Conservation (phyloP, 208 protist genomes). For the Crithidia sp. region DNA sequence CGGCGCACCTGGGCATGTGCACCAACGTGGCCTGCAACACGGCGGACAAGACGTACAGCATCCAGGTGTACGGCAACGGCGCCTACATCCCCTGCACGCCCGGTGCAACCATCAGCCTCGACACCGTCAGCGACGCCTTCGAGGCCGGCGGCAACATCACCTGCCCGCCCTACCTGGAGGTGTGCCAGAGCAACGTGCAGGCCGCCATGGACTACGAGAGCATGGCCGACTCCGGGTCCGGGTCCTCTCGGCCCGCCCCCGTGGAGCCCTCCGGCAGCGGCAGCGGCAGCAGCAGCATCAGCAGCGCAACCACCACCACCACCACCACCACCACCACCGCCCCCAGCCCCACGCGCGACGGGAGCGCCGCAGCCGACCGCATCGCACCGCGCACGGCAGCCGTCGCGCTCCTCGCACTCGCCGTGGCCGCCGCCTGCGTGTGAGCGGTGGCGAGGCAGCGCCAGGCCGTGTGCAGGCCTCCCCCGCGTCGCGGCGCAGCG, state of each 20-base stretch:
- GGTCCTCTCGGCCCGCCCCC: too few relatives aligned
- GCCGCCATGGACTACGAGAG: conserved; percentile 7
- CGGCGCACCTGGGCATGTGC: not conserved
- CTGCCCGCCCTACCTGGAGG: conserved; percentile 16
- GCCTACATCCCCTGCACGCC: not conserved
- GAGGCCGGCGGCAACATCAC: conserved; percentile 11
- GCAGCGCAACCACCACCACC: too few relatives aligned
- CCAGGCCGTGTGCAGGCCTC: too few relatives aligned
- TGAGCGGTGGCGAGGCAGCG: too few relatives aligned
- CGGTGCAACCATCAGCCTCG: not conserved
- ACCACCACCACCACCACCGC: too few relatives aligned
- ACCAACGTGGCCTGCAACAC: conserved; percentile 6
- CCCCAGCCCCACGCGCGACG: too few relatives aligned
- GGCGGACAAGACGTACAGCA: not conserved
- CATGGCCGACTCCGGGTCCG: too few relatives aligned
- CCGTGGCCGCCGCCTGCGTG: not conserved
- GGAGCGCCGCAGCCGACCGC: not conserved
- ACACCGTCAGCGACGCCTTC: conserved; percentile 5
- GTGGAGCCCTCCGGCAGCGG: too few relatives aligned
- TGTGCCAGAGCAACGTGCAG: conserved; percentile 24
- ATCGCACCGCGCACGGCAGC: not conserved
- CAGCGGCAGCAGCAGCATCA: too few relatives aligned
- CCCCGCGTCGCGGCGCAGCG: too few relatives aligned
- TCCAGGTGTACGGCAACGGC: conserved; percentile 7
- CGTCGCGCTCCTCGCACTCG: not conserved